phyloP scores from a whole-genome alignment of 306 rosid species.

The Rosa multiflora region DNA sequence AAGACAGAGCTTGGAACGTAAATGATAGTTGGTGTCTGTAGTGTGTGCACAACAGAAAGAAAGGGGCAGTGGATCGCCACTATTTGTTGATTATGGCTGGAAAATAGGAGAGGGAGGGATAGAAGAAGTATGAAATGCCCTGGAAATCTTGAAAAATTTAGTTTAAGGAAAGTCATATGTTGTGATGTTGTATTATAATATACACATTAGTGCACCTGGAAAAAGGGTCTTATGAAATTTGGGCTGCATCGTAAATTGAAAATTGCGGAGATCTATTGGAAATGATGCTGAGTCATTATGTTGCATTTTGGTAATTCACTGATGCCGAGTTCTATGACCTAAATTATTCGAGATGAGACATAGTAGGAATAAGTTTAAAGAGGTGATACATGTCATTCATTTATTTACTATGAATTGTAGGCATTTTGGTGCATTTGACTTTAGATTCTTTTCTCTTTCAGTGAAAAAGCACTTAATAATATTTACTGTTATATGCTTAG shows the following conservation, averaged over 20 bases:
- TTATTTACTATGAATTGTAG: neutral
- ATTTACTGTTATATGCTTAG: neutral
- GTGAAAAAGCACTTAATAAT: neutral
- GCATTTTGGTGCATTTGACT: neutral
- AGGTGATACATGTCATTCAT: neutral
- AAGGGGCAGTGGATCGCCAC: neutral
- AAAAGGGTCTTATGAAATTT: neutral
- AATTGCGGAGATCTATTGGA: neutral
- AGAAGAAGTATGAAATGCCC: neutral
- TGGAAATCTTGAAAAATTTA: neutral
- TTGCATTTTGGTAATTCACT: neutral
- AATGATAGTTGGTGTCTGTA: neutral
- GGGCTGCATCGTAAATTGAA: neutral
- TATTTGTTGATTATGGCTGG: neutral
- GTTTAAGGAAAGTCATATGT: neutral
- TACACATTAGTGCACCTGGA: neutral
- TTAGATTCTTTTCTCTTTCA: neutral
- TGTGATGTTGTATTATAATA: neutral
- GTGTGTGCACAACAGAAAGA: neutral
- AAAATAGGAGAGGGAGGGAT: neutral
- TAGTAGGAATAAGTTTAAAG: neutral
- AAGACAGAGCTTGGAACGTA: neutral
- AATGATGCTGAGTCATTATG: neutral
- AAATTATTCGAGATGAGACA: neutral
- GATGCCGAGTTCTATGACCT: neutral